Evolutionary conservation across 108 stramenopile species (phyloP), one percentile per base, ranked within the genome.

Genomic region (Stephanodiscus minutulus): DNA sequence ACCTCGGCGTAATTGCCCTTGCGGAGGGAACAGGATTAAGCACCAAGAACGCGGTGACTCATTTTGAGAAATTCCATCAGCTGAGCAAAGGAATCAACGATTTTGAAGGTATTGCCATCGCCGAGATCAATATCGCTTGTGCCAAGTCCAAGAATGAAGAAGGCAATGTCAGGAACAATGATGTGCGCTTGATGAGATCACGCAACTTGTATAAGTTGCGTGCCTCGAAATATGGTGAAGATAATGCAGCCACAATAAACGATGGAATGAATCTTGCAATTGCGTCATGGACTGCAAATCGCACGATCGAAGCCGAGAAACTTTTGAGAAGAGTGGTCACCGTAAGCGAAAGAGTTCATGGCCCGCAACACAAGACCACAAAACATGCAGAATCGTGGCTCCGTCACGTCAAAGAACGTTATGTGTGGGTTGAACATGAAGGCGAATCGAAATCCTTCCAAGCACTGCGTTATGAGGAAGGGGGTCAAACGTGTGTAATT

Each of bases 391-490:
- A 33, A 13, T 33, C 31, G 8, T 0, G 3, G 2, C 29, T 67
- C 8, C 18, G 5, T 36, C 3, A 12, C 24, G 25, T 18, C 17
- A 36, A 25, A 55, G 36, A 0, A 21, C 66, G 66, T 12, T 0
- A 21, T 11, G 66, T 35, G 12, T 20, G 20, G 22, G 12, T 54
- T 29, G 7, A 18, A 48, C 1, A 31, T 36, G 27, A 12, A 36
- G 27, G 0, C 13, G 31, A 25, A 29, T 55, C 22, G 20, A 24
- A 20, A 11, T 21, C 0, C 28, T 67, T 39, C 24, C 66, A 53
- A 33, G 66, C 35, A 10, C 66, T 67, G 12, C 66, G 29, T 24
- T 67, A 67, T 29, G 29, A 55, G 35, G 48, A 28, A 55, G 1
- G 49, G 2, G 13, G 66, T 55, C 6, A 10, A 54, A 35, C n/a